Evolutionary conservation across 2,329 filamentous ascomycete genomes (phyloP).

Genomic region (Epichloe typhina): DNA sequence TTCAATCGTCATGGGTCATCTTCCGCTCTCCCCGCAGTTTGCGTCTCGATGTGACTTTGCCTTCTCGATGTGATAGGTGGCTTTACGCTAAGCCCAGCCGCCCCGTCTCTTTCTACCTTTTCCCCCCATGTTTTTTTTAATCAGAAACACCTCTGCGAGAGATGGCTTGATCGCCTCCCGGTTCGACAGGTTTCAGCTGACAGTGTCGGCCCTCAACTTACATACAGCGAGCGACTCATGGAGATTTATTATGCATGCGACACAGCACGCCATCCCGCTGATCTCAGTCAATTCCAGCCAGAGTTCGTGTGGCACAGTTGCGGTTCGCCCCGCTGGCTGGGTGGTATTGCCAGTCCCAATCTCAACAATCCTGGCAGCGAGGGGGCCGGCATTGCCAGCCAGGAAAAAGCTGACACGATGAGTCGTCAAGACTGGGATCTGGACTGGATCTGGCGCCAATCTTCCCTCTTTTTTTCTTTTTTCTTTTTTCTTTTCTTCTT

Average conservation of each 20-base stretch:
- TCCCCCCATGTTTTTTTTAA: background rate
- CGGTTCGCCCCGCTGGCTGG: conserved; percentile 2
- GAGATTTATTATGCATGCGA: background rate
- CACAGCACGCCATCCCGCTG: conserved; percentile 1
- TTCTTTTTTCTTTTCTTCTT: background rate
- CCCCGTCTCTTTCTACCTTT: background rate
- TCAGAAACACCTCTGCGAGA: background rate
- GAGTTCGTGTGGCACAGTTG: background rate
- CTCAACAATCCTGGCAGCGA: background rate
- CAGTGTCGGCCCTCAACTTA: background rate
- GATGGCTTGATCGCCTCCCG: background rate
- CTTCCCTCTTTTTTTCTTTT: background rate
- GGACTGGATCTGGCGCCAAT: background rate
- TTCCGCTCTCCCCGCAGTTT: background rate
- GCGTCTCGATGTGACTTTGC: background rate
- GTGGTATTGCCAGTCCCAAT: background rate
- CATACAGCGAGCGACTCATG: background rate
- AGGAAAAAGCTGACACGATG: background rate
- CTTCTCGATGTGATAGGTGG: too few species aligned
- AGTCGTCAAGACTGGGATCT: background rate
- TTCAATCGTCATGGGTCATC: too few species aligned
- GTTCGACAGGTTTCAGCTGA: background rate
- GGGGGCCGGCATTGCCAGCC: background rate
- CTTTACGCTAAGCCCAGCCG: too few species aligned
- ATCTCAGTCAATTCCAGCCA: background rate